Evolutionary conservation across 1,284 basidiomycete genomes (phyloP).

Genomic region (Stereum hirsutum): DNA sequence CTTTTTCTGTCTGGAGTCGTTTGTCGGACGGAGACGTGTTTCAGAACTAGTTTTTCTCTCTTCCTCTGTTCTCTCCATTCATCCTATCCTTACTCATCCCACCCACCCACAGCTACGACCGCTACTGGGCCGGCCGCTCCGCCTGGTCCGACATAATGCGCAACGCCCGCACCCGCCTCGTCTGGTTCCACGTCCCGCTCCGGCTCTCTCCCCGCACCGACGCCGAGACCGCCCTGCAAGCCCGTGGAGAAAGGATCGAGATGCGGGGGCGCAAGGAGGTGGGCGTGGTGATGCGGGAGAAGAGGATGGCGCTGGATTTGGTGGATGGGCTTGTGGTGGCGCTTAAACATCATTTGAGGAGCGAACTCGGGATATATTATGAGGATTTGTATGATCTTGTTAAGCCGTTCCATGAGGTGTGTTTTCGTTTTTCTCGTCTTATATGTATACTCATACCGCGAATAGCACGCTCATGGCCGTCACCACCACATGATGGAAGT

Average conservation of each 20-base stretch:
- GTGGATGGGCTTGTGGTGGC: slow-evolving; percentile 49
- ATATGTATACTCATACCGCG: neutral
- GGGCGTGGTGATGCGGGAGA: slow-evolving; percentile 47
- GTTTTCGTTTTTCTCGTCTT: too few relatives aligned
- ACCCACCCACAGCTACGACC: slow-evolving; percentile 49
- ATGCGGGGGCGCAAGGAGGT: slow-evolving; percentile 24
- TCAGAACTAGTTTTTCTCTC: too few relatives aligned
- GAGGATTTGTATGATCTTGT: slow-evolving; percentile 49
- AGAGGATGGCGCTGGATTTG: slow-evolving; percentile 47
- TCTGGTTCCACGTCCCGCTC: slow-evolving; percentile 58
- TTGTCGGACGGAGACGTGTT: too few relatives aligned
- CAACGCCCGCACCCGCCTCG: slow-evolving; percentile 38
- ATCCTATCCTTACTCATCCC: too few relatives aligned
- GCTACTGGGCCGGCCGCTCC: slow-evolving; percentile 55
- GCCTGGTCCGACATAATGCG: slow-evolving; percentile 51
- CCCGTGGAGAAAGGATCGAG: too few relatives aligned
- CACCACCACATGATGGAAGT: slow-evolving; percentile 1
- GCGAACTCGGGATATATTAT: slow-evolving; percentile 50
- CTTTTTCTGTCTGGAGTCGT: too few relatives aligned
- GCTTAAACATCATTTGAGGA: slow-evolving; percentile 56
- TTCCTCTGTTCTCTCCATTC: too few relatives aligned
- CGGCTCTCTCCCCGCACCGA: slow-evolving; percentile 27
- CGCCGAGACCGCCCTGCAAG: slow-evolving; percentile 23
- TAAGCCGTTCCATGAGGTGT: slow-evolving; percentile 26
- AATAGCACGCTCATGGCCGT: slow-evolving; percentile 9